Evolutionary conservation across 306 rosid genomes (phyloP), one percentile per base, ranked within the genome.

Genomic region (Crataegus laevigata): DNA sequence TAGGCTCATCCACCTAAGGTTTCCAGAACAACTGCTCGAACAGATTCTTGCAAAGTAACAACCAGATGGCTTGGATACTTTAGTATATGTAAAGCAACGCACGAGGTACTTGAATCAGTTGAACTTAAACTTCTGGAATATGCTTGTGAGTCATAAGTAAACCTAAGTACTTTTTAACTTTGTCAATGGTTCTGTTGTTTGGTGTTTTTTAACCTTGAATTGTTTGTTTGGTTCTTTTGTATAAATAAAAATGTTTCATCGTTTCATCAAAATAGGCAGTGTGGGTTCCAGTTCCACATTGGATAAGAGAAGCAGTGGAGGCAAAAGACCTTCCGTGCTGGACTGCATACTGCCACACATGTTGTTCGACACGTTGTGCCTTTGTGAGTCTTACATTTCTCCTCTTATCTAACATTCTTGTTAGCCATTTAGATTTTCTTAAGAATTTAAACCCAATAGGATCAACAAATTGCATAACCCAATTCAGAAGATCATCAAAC

Each of bases 31-130:
- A 84, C 77, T 73, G 96, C 96, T 42, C 88, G 75, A 63, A 96
- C 88, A 85, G 72, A 90, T 84, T 69, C 83, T 62, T 94, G 98
- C 85, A 82, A 72, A 82, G 93, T 94, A 64, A 87, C 93, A 63
- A 90, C 97, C 82, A 82, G 88, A 57, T 94, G 97, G 98, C 87
- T 91, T 85, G 98, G 96, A 22, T 94, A 88, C 82, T 80, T 86
- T 77, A 86, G 93, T 30, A 77, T 94, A 76, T 71, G 82, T 87
- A 88, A 79, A 78, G 91, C 94, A 83, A 83, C 88, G 84, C 86
- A 87, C 45, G 76, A 67, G 81, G 85, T 91, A 67, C 66, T 94
- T 77, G 96, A 94, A 59, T 7, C 87, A 40, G 82, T 94, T 82
- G 91, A 91, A 24, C 90, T 87, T 68, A 74, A 82, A 60, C 98